Evolutionary conservation across 306 rosid species (phyloP).

Genomic region (Dalbergia cultrata): DNA sequence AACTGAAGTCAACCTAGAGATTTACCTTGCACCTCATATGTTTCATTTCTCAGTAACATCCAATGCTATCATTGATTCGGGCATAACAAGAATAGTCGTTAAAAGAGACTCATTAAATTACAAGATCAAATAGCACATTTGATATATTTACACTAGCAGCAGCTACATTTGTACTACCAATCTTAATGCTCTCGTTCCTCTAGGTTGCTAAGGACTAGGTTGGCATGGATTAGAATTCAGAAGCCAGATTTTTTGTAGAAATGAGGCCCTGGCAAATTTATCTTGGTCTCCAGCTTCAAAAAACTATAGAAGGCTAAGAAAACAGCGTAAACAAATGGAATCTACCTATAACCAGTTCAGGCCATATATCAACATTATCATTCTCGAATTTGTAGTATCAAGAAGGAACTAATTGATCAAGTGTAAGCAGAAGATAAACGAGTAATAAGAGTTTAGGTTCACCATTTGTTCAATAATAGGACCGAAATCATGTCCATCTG

Average conservation of each 20-base stretch:
- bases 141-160: neutral
- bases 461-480: constrained; percentile 99
- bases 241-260: constrained; percentile 5
- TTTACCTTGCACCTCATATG: no score
- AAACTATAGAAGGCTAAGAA: no score
- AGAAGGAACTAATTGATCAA: constrained; percentile 26
- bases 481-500: constrained; percentile 88
- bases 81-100: neutral
- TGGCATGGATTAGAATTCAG: neutral
- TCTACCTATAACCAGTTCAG: constrained; percentile 17
- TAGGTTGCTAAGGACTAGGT: no score
- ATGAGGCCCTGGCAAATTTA: neutral
- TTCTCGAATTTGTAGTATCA: neutral
- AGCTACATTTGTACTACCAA: neutral
- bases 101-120: neutral
- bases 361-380: constrained; percentile 15
- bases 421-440: constrained; percentile 11
- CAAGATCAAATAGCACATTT: constrained; percentile 5
- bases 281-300: constrained; percentile 9
- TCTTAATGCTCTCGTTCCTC: no score
- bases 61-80: neutral
- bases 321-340: neutral
- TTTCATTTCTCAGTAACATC: no score
- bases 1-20: no score
- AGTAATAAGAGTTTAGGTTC: constrained; percentile 24